phyloP scores from a whole-genome alignment of 2,329 filamentous ascomycete genomes.

The Aspergillus ibericus region DNA sequence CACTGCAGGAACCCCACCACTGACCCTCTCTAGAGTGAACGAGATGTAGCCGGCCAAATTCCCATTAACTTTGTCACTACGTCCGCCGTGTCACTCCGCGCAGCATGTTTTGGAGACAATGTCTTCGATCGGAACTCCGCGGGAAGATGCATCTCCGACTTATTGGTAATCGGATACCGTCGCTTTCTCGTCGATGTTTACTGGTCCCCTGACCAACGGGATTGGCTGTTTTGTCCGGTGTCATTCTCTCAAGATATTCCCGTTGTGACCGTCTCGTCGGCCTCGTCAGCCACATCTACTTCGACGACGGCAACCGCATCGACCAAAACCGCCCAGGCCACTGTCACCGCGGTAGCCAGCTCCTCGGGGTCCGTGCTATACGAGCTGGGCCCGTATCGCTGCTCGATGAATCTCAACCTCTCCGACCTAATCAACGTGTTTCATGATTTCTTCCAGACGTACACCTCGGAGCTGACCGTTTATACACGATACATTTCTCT shows the following conservation, averaged over 20 bases:
- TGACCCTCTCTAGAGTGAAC: conserved; percentile 52
- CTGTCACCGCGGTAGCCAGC: conserved; percentile 24
- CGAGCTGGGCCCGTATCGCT: conserved; percentile 56
- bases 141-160: conserved; percentile 61
- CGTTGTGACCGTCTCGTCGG: conserved; percentile 16
- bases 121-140: conserved; percentile 55
- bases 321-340: conserved; percentile 22
- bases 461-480: conserved; percentile 56
- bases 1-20: not conserved
- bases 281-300: conserved; percentile 10
- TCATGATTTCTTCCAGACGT: conserved; percentile 54
- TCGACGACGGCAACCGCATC: conserved; percentile 26
- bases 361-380: conserved; percentile 36
- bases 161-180: conserved; percentile 60
- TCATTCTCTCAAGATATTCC: conserved; percentile 43
- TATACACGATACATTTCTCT: conserved; percentile 55
- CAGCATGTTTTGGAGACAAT: conserved; percentile 59
- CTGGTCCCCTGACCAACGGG: conserved; percentile 57
- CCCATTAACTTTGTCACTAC: conserved; percentile 64
- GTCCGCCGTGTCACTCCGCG: conserved; percentile 57
- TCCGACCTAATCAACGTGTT: conserved; percentile 53
- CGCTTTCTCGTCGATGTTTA: conserved; percentile 62
- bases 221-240: conserved; percentile 64
- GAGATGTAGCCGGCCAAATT: conserved; percentile 60
- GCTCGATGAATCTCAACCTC: conserved; percentile 55